Evolutionary conservation across 345 rosid species (phyloP), one percentile per base, ranked within the genome.

Genomic region (Moricandia arvensis): DNA sequence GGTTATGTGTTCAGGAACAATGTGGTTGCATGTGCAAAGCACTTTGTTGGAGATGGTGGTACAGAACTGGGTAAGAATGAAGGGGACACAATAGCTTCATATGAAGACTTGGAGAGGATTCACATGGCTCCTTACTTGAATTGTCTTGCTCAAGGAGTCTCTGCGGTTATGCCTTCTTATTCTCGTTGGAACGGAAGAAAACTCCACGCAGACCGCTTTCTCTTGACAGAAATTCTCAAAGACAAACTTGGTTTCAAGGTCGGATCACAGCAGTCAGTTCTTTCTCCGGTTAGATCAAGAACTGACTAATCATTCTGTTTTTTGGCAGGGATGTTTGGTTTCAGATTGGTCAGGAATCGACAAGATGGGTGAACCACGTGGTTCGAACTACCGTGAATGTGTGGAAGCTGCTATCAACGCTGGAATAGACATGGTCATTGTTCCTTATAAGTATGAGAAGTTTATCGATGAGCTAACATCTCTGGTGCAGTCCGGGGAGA

Each of bases 41-140:
- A 92, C 80, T 92, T 90, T 83, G 97, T 90, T 63, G 97, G 96
- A 81, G 93, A 92, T 76, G 96, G 96, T 59, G 96, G 97, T 33
- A 92, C 96, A 6, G 80, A 84, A 21, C 67, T 59, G 33, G 97
- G 94, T 17, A 27, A 77, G 60, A 92, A 90, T 73, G 93, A 92
- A 82, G 97, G 93, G 64, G 81, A 90, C 76, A 86, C 93, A 18
- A 8, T 81, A 26, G 71, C 75, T 26, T 80, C 93, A 18, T 88
- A 84, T 21, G 89, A 87, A 59, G 91, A 88, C 57, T 81, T 90
- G 62, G 97, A 90, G 77, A 86, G 84, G 76, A 80, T 81, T 69
- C 97, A 92, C 70, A 81, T 92, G 86, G 77, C 91, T 38, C 96
- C 92, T 71, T 87, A 86, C 79, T 74, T 86, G 72, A 93, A 87